These are phyloP conservation scores for Picea abies DNA, from an alignment of 83 land plant genomes.

Conservation along the genomic window DNA sequence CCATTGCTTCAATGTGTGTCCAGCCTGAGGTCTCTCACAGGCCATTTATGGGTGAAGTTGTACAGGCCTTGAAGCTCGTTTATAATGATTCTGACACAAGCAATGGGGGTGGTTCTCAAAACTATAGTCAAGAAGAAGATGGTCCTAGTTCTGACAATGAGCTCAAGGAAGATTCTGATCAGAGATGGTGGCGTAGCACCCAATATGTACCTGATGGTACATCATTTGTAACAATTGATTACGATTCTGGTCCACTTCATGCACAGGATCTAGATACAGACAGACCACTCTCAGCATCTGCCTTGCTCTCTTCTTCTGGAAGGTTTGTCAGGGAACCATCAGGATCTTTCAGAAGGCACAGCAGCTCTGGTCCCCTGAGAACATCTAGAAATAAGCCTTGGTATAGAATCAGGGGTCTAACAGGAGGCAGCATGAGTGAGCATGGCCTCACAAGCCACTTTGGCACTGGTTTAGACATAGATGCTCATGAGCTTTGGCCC, in stretches of 20 bases:
- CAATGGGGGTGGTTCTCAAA: constrained; percentile 32
- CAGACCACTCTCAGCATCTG: constrained; percentile 41
- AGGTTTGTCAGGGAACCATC: constrained; percentile 9
- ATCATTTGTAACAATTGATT: constrained; percentile 64
- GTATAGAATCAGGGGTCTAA: constrained; percentile 33
- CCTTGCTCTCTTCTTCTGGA: constrained; percentile 25
- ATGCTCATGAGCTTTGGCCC: constrained; percentile 10
- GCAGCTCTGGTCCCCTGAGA: constrained; percentile 64
- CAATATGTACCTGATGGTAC: constrained; percentile 51
- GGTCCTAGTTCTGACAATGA: constrained; percentile 41
- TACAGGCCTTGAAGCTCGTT: constrained; percentile 71
- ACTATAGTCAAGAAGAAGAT: constrained; percentile 47
- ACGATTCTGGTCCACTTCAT: constrained; percentile 65
- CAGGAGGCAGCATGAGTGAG: constrained; percentile 59
- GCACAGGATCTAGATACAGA: constrained; percentile 16
- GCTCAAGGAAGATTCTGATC: constrained; percentile 41
- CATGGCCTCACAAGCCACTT: constrained; percentile 42
- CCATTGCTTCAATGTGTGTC: constrained; percentile 85
- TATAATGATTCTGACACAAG: constrained; percentile 63
- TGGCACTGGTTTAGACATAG: constrained; percentile 18
- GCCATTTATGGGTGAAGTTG: constrained; percentile 90
- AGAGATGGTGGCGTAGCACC: constrained; percentile 55
- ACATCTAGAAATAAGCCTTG: constrained; percentile 38
- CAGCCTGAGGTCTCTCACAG: constrained; percentile 70
- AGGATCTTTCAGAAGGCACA: constrained; percentile 34